Evolutionary conservation across 805 yeast genomes (phyloP).

Genomic region (Saccharomycopsis amapae): DNA sequence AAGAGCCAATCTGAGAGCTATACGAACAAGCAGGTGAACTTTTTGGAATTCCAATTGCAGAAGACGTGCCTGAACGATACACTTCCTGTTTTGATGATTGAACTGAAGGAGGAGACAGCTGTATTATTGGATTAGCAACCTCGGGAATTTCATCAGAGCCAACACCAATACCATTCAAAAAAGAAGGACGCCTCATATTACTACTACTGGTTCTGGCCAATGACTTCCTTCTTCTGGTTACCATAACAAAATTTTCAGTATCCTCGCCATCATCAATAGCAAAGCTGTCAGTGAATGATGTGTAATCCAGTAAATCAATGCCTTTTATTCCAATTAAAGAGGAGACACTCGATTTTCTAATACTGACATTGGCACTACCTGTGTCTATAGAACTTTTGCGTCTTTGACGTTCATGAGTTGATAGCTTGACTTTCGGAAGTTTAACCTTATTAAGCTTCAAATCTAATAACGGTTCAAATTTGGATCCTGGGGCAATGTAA

Average conservation of each 20-base stretch:
- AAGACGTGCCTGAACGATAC: too few species aligned
- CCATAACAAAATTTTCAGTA: constrained; percentile 29
- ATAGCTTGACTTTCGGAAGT: background rate
- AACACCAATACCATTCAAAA: too few species aligned
- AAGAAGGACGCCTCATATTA: background rate
- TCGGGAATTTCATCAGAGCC: background rate
- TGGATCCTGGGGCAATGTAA: constrained; percentile 31
- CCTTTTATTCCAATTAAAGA: background rate
- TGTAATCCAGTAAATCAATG: background rate
- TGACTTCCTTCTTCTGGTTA: constrained; percentile 29
- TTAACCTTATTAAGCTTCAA: constrained; percentile 19
- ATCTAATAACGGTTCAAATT: constrained; percentile 34
- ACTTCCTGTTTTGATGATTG: too few species aligned
- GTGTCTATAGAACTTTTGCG: constrained; percentile 1
- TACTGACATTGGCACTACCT: background rate
- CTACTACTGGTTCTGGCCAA: background rate
- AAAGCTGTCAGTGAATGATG: constrained; percentile 19
- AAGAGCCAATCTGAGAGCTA: too few species aligned
- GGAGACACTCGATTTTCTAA: too few species aligned
- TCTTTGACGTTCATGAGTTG: background rate
- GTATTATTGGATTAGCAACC: background rate
- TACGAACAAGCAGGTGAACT: too few species aligned
- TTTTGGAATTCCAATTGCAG: too few species aligned
- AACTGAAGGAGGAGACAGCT: too few species aligned
- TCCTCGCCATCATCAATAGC: constrained; percentile 26